Evolutionary conservation across 2,329 filamentous ascomycete species (phyloP).

Genomic region (Dactylella cylindrospora): DNA sequence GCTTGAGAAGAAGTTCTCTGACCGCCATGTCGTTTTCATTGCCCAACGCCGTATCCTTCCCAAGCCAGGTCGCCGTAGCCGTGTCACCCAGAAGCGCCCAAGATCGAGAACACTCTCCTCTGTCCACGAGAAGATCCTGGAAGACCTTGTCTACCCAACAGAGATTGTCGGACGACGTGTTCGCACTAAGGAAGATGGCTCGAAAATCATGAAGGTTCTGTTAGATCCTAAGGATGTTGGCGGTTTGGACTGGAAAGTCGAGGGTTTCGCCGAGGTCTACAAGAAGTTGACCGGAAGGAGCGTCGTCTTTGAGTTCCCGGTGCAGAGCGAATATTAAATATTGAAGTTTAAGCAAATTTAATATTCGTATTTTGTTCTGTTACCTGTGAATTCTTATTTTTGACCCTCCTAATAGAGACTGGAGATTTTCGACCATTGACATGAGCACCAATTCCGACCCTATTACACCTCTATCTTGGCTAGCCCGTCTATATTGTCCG

Average conservation of each 20-base stretch:
- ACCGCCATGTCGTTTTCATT: conserved; percentile 99
- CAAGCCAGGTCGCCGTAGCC: conserved; percentile 92
- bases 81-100: conserved; percentile 97
- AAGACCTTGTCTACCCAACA: conserved; percentile 97
- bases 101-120: conserved; percentile 96
- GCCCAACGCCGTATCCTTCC: conserved; percentile 98
- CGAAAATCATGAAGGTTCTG: conserved; percentile 98
- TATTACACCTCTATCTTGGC: too few species aligned
- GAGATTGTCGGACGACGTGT: conserved; percentile 99
- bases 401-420: conserved; percentile 38
- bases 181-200: conserved; percentile 97
- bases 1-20: conserved; percentile 99
- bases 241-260: conserved; percentile 98
- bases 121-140: conserved; percentile 97
- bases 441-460: too few species aligned
- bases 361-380: conserved; percentile 33
- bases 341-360: conserved; percentile 37
- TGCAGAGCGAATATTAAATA: conserved; percentile 72
- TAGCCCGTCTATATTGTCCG: too few species aligned
- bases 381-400: conserved; percentile 3
- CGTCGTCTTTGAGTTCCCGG: conserved; percentile 98
- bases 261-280: conserved; percentile 99
- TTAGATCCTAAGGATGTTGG: conserved; percentile 99
- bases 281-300: conserved; percentile 93
- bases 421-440: conserved; percentile 17